These are phyloP conservation scores for Alternaria sp. DNA, from an alignment of 2,329 filamentous ascomycete genomes.

Conservation along the genomic window DNA sequence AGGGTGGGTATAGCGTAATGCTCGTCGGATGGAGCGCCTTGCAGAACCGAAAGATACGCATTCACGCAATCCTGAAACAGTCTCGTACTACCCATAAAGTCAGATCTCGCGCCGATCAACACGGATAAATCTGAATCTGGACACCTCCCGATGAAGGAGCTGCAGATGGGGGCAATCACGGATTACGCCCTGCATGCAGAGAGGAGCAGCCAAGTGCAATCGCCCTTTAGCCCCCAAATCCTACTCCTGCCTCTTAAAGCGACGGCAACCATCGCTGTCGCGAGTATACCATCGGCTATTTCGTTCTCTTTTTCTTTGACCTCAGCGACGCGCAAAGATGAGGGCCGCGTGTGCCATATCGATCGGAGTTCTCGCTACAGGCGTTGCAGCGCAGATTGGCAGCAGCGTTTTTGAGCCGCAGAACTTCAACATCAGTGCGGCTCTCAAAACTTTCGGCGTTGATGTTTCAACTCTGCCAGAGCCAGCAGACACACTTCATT, in stretches of 20 bases:
- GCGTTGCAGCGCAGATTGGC: neutral
- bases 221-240: neutral
- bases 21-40: too few species aligned
- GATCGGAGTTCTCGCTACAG: neutral
- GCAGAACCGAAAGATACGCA: too few species aligned
- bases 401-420: conserved; percentile 2
- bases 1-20: too few species aligned
- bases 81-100: neutral
- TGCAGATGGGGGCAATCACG: neutral
- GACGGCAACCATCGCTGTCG: neutral
- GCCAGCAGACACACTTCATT: neutral
- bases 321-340: neutral
- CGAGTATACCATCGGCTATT: neutral
- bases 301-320: neutral
- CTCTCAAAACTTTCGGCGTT: conserved; percentile 5
- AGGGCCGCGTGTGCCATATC: neutral
- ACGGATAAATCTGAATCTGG: neutral
- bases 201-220: neutral
- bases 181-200: neutral
- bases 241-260: neutral
- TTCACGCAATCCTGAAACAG: too few species aligned
- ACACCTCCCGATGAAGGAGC: neutral
- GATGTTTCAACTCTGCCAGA: conserved; percentile 3
- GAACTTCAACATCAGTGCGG: conserved; percentile 8
- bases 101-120: neutral